Evolutionary conservation across 169 alveolate genomes (phyloP), one percentile per base, ranked within the genome.

Genomic region (Eimeria maxima): DNA sequence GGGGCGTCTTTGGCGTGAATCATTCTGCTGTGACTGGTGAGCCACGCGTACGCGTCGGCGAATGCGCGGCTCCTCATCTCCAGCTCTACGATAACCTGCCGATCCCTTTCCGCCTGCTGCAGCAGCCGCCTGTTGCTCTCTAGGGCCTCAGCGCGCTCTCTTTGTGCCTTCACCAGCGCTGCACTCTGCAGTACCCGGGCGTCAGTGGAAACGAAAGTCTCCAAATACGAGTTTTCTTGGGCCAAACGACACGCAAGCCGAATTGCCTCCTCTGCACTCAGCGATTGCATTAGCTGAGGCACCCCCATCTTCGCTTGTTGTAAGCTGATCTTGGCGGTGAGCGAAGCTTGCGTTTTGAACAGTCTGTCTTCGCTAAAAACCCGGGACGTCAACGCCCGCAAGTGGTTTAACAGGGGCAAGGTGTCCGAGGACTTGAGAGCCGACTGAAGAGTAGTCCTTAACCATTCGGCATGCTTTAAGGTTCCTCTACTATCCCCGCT

Each of bases 11-110:
- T 55, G 63, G 94, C 94, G 29, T 87, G 78, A 22, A 87, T 87
- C 94, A 63, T 87, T 42, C 94, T 87, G 65, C 38, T 60, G 94
- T 87, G 94, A 44, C 94, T 87, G 83, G 94, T 87, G 33, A 87
- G 94, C 94, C 94, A 87, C 81, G 94, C 78, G n/a, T 60, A 87
- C 33, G 94, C 94, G 33, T 87, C 94, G n/a, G 94, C 94, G 83
- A 87, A 87, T 42, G 83, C 22, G 47, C 94, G 94, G 94, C 94
- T 87, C 94, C 45, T 87, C 44, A 87, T n/a, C 65, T 87, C 94
- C 78, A 87, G 74, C 69, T 87, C 94, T 6, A 47, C 94, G 55
- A 87, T 87, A 44, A 87, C 67, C 81, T 60, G 83, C 14, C 94
- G 94, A 83, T 87, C 83, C 45, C 33, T 60, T 14, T 87, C 83